These are phyloP conservation scores for Vitis hybrid DNA, from an alignment of 177 flowering plant genomes.

Conservation along the genomic window DNA sequence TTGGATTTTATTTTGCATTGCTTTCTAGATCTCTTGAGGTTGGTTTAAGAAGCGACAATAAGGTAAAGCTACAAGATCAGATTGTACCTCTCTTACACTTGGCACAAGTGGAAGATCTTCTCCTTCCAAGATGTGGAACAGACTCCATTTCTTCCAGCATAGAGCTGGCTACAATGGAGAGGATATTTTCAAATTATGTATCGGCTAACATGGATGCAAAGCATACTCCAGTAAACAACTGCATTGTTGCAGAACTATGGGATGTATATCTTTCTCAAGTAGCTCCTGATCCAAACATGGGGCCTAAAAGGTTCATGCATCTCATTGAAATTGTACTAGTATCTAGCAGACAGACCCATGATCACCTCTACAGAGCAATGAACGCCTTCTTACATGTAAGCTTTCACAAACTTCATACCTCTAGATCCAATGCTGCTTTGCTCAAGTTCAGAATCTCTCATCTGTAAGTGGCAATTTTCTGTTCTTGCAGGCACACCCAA, in stretches of 20 bases:
- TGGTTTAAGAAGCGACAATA: constrained; percentile 33
- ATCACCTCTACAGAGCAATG: constrained; percentile 74
- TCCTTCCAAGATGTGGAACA: constrained; percentile 37
- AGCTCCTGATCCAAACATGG: constrained; percentile 59
- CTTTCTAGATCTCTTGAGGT: constrained; percentile 60
- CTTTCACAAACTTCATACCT: constrained; percentile 6
- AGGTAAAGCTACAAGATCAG: constrained; percentile 50
- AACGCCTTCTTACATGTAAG: constrained; percentile 62
- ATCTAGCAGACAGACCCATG: constrained; percentile 60
- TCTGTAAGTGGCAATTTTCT: not conserved
- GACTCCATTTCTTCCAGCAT: constrained; percentile 44
- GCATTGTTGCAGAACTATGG: constrained; percentile 72
- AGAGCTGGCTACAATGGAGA: constrained; percentile 66
- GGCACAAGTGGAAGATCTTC: constrained; percentile 71
- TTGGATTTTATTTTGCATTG: constrained; percentile 79
- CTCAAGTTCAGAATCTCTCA: not conserved
- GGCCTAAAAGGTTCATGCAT: constrained; percentile 52
- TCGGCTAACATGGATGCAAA: constrained; percentile 28
- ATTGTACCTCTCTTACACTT: constrained; percentile 56
- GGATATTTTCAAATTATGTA: constrained; percentile 49
- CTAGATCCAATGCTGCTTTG: not conserved
- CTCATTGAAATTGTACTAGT: constrained; percentile 69
- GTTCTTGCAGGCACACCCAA: constrained; percentile 56
- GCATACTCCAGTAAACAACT: constrained; percentile 29
- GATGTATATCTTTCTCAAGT: constrained; percentile 61